Evolutionary conservation across 1,284 basidiomycete species (phyloP).

Genomic region (Ceratobasidium theobromae): DNA sequence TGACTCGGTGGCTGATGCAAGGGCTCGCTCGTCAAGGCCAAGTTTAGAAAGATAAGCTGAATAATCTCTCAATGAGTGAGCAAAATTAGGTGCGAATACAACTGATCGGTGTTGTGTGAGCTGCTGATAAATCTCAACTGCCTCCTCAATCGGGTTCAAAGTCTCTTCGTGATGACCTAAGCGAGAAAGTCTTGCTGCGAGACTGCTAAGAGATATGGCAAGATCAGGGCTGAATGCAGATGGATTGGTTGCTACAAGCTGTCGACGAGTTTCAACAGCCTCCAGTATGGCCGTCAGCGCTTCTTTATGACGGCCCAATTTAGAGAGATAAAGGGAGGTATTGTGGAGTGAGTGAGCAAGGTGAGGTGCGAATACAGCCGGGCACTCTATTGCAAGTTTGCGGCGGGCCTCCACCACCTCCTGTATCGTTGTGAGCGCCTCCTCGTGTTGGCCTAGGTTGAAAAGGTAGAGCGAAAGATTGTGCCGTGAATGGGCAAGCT

Average conservation of each 20-base stretch:
- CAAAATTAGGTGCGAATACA: no score
- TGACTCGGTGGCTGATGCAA: no score
- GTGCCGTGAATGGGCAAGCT: no score
- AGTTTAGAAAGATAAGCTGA: no score
- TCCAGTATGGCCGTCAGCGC: background rate
- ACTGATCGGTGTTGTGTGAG: background rate
- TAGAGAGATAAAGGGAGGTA: background rate
- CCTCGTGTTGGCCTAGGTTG: background rate
- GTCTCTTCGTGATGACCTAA: background rate
- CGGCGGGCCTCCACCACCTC: background rate
- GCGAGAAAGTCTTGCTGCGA: background rate
- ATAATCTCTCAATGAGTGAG: no score
- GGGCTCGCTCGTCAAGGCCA: no score
- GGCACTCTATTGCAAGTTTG: background rate
- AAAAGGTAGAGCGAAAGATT: no score
- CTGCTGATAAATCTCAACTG: background rate
- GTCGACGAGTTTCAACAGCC: background rate
- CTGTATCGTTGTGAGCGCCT: background rate
- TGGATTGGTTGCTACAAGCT: background rate
- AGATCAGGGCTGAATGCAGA: background rate
- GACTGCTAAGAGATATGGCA: background rate
- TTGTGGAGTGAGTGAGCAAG: background rate
- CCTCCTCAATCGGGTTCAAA: background rate
- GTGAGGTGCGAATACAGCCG: background rate
- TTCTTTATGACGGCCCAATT: background rate